phyloP scores from a whole-genome alignment of 495 filamentous ascomycete species.

The Trichoderma virens region DNA sequence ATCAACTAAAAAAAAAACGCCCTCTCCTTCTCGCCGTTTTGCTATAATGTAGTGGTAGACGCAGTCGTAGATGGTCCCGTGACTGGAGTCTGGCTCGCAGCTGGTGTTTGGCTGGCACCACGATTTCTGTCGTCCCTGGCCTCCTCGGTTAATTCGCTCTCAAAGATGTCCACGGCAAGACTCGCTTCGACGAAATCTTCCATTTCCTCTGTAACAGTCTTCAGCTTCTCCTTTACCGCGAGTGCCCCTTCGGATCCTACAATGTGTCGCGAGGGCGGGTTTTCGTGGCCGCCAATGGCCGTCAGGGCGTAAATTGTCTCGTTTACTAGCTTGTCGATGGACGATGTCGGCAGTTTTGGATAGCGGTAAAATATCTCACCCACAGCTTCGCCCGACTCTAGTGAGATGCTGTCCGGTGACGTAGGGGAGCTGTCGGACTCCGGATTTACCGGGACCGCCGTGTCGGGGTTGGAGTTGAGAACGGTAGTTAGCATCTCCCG shows the following conservation, averaged over 20 bases:
- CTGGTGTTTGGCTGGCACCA: neutral
- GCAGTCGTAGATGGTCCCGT: neutral
- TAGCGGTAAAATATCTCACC: conserved; percentile 62
- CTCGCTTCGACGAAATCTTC: conserved; percentile 94
- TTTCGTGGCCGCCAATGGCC: conserved; percentile 89
- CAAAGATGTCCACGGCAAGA: conserved; percentile 69
- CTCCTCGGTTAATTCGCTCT: conserved; percentile 41
- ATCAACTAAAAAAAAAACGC: neutral
- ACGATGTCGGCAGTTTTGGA: conserved; percentile 55
- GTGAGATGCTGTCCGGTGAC: conserved; percentile 2
- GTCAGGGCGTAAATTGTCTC: conserved; percentile 91
- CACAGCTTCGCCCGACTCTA: conserved; percentile 14
- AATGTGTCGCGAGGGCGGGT: conserved; percentile 89
- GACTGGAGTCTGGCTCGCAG: neutral
- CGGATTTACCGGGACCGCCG: conserved; percentile 29
- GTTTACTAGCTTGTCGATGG: conserved; percentile 62
- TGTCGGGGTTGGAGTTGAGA: conserved; percentile 49
- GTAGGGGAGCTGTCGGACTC: neutral
- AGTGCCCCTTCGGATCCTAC: conserved; percentile 85
- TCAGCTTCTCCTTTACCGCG: conserved; percentile 90
- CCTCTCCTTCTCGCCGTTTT: neutral
- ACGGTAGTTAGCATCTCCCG: conserved; percentile 73
- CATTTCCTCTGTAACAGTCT: conserved; percentile 90
- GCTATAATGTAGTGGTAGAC: neutral
- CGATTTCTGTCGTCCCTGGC: conserved; percentile 29